Base-by-base conservation (phyloP, 805 yeast genomes). In the Metschnikowia corniflorae region DNA sequence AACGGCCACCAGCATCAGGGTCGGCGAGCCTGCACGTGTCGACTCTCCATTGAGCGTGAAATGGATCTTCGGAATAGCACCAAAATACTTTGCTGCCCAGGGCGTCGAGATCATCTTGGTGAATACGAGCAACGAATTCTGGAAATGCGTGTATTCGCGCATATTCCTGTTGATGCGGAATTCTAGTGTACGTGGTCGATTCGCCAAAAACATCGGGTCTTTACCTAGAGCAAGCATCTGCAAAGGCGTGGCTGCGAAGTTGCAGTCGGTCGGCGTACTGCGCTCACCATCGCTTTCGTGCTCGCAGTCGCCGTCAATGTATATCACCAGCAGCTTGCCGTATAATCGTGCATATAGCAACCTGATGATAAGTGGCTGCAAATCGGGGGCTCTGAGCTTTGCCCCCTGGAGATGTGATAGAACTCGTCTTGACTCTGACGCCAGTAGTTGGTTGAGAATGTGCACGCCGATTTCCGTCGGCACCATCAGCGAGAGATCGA, bases 1-100 rank as follows among this genome's bases (percentile, higher is more conserved):
- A 3, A 65, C 46, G 26, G 56, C 48, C 13, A 61, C 53, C 35
- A 60, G 49, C 15, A 62, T 35, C 19, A 63, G 50, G 6, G 64
- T 56, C 2, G 71, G 66, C 35, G 56, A 48, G 12, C 12, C 20
- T 17, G 61, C 67, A 21, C 38, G 22, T 6, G 54, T 42, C n/a
- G 55, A 41, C 37, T 53, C 54, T 9, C 64, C 69, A 36, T 60
- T 52, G 7, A 63, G 38, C 19, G 47, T 35, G 16, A 63, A 41
- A 8, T 53, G 44, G 16, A 58, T 39, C 21, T 53, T 59, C 7
- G 49, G 44, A 1, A 47, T 40, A 10, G 30, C 31, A 4, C 35
- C 37, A 14, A 40, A 37, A 29, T 44, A 42, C 30, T 29, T 25
- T n/a, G 5, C 29, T 21, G 35, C 35, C 30, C 29, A 26, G 8